A percentile compares a stretch with the other conserved stretches of the same genome.
These are phyloP conservation scores for Sporothrix inflata DNA, from an alignment of 2,329 filamentous ascomycete genomes.

Conservation along the genomic window DNA sequence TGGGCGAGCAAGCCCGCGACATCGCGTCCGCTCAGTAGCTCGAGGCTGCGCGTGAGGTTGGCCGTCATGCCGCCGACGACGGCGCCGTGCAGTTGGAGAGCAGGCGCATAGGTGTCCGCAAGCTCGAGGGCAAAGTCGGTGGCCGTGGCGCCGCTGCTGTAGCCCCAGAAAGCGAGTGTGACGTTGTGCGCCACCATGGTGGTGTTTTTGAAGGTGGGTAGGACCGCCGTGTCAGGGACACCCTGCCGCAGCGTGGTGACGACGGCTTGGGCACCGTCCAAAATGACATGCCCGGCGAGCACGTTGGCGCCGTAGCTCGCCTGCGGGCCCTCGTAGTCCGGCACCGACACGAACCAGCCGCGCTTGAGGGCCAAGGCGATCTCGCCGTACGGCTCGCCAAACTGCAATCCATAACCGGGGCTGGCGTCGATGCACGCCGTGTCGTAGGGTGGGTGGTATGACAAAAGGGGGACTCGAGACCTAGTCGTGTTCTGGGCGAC, in stretches of 20 bases:
- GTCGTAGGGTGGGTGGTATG: conserved; percentile 46
- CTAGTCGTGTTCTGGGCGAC: too few relatives aligned
- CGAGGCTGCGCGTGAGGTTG: conserved; percentile 43
- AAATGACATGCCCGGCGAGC: conserved; percentile 46
- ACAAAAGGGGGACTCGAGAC: too few relatives aligned
- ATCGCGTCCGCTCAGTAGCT: conserved; percentile 39
- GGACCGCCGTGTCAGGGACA: not conserved
- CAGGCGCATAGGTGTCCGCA: conserved; percentile 50
- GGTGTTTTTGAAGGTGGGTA: not conserved
- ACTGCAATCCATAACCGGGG: conserved; percentile 43
- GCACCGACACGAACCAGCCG: conserved; percentile 49
- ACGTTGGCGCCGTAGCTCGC: conserved; percentile 47
- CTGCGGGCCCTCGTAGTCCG: conserved; percentile 49
- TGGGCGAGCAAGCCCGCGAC: conserved; percentile 44
- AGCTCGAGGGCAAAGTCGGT: conserved; percentile 49
- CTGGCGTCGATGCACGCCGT: conserved; percentile 44
- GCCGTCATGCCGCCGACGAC: conserved; percentile 50
- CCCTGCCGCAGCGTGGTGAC: conserved; percentile 34
- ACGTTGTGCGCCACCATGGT: conserved; percentile 37
- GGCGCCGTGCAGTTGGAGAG: conserved; percentile 49
- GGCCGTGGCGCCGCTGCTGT: conserved; percentile 54
- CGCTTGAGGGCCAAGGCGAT: conserved; percentile 43
- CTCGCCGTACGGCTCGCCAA: conserved; percentile 36
- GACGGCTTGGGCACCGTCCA: conserved; percentile 49
- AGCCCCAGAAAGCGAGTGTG: conserved; percentile 52